Evolutionary conservation across 176 grass and related monocot species (phyloP).

Genomic region (Poa pratensis): DNA sequence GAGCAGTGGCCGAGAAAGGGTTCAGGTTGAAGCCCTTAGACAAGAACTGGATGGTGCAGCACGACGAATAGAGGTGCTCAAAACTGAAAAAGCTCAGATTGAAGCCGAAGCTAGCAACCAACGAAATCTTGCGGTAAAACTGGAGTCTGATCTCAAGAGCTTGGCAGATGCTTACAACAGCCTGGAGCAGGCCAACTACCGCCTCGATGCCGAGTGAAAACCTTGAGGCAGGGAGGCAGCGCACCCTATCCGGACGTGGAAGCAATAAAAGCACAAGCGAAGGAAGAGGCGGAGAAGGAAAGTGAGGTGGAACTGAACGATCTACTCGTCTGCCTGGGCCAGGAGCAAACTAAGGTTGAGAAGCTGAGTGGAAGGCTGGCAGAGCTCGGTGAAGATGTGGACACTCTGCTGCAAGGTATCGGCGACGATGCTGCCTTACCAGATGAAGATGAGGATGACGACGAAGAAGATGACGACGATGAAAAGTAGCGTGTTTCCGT

Average conservation of each 20-base stretch:
- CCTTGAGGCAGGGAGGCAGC: constrained; percentile 61
- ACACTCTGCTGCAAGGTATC: constrained; percentile 83
- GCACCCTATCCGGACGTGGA: constrained; percentile 63
- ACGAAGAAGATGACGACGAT: constrained; percentile 24
- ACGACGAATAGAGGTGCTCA: constrained; percentile 65
- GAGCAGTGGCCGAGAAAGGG: constrained; percentile 72
- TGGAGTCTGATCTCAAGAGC: constrained; percentile 95
- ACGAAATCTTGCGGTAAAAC: constrained; percentile 68
- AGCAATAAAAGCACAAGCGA: constrained; percentile 69
- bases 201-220: constrained; percentile 71
- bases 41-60: constrained; percentile 79
- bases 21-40: constrained; percentile 77
- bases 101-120: constrained; percentile 77
- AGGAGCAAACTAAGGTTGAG: constrained; percentile 99
- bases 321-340: constrained; percentile 93
- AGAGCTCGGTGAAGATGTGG: constrained; percentile 85
- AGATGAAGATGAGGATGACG: constrained; percentile 53
- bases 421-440: constrained; percentile 67
- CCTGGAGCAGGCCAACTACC: constrained; percentile 79
- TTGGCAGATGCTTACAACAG: constrained; percentile 96
- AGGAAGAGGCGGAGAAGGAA: constrained; percentile 89
- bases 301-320: constrained; percentile 87
- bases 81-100: constrained; percentile 69
- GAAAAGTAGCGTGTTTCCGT: constrained; percentile 13
- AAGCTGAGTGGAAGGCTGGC: constrained; percentile 72